Evolutionary conservation across 2,329 filamentous ascomycete genomes (phyloP), one percentile per base, ranked within the genome.

Genomic region (Berkeleyomyces basicola): DNA sequence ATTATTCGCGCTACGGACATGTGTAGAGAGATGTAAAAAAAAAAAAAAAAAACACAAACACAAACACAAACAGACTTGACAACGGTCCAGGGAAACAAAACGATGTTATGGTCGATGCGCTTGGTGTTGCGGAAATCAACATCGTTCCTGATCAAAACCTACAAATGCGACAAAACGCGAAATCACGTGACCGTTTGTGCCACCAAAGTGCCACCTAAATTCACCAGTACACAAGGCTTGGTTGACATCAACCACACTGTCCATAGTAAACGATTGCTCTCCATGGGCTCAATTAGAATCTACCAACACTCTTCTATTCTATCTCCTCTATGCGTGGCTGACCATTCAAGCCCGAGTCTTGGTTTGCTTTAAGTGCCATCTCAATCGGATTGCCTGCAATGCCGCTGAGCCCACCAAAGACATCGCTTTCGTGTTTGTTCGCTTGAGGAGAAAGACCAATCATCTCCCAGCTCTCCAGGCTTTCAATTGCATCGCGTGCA

Each of bases 401-500:
- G 63, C 59, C 68, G 67, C 39, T 68, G 66, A 68, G 67, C 61
- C 44, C 64, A 64, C 53, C 70, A 67, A 42, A 66, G 74, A 75
- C 31, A 72, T 74, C 49, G 77, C 63, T 40, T 68, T 71, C 61
- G 69, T 69, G 61, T 74, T 63, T 36, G 66, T 69, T 44, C 68
- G 65, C 31, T 31, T 72, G 66, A 33, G 75, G 76, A 49, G 82
- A 69, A 62, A 83, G 66, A 61, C 71, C 75, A 61, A 79, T 76
- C 70, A 85, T 72, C 64, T 78, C 77, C 80, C 82, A 85, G 64
- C 78, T 81, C 67, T 84, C 79, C 65, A 90, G 69, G 58, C 81
- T 85, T 70, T 88, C 86, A 9, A 83, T 70, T n/a, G 85, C 83
- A 67, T 84, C 84, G 40, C 73, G 74, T 2, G 85, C 85, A 71